phyloP scores from a whole-genome alignment of 2,329 filamentous ascomycete species.

The Apiospora malaysiana region DNA sequence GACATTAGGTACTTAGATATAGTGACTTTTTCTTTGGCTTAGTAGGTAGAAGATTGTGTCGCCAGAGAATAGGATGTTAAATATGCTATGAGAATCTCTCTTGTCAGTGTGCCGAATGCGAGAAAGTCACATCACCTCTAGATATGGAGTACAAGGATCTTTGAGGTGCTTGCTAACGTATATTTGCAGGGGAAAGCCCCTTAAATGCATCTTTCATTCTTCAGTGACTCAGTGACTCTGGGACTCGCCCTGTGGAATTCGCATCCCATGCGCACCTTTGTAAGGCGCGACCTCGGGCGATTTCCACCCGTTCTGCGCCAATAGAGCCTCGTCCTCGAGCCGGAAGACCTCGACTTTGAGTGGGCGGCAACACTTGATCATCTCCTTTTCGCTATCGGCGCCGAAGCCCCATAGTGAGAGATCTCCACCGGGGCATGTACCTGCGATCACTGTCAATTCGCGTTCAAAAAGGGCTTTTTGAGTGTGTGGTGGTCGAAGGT shows the following conservation, averaged over 20 bases:
- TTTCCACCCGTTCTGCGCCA: slow-evolving; percentile 65
- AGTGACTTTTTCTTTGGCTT: background rate
- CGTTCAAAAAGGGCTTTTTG: background rate
- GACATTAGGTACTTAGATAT: background rate
- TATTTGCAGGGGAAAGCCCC: background rate
- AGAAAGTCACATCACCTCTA: background rate
- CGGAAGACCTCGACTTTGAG: slow-evolving; percentile 76
- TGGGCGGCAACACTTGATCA: slow-evolving; percentile 73
- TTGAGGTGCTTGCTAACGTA: background rate
- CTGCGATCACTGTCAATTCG: slow-evolving; percentile 52
- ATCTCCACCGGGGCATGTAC: slow-evolving; percentile 81
- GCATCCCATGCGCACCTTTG: slow-evolving; percentile 69
- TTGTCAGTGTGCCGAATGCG: background rate
- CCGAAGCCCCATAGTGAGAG: slow-evolving; percentile 84
- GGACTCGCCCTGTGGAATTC: slow-evolving; percentile 38
- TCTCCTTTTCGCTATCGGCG: slow-evolving; percentile 68
- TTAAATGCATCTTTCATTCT: background rate
- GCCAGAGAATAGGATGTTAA: background rate
- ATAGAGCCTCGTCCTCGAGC: slow-evolving; percentile 57
- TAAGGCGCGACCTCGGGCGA: slow-evolving; percentile 66
- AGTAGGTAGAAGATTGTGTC: background rate
- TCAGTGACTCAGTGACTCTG: slow-evolving; percentile 13
- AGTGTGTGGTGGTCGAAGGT: background rate
- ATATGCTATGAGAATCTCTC: background rate
- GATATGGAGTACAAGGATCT: background rate